phyloP scores from a whole-genome alignment of 1,284 basidiomycete species.

The Earliella scabrosa region DNA sequence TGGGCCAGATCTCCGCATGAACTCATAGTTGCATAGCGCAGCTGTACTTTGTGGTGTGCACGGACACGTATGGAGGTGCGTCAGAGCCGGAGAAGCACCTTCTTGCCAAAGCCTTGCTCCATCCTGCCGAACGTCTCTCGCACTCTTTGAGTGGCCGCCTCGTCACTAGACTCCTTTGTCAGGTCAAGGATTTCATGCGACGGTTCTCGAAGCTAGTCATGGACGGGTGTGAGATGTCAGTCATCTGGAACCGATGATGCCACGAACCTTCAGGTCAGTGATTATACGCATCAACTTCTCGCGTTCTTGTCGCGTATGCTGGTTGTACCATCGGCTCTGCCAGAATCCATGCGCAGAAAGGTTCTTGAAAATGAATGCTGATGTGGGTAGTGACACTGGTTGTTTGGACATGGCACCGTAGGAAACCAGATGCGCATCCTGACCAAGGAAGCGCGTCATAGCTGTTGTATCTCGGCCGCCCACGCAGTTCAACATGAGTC shows the following conservation, averaged over 20 bases:
- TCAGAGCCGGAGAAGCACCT: constrained; percentile 67
- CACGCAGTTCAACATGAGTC: constrained; percentile 81
- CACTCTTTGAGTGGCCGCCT: constrained; percentile 52
- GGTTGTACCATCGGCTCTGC: constrained; percentile 75
- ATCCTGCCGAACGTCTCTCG: constrained; percentile 52
- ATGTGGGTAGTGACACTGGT: constrained; percentile 78
- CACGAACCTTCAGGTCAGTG: constrained; percentile 55
- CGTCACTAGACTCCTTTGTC: constrained; percentile 50
- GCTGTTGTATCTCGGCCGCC: constrained; percentile 69
- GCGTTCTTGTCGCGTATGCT: constrained; percentile 45
- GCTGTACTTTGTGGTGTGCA: no score
- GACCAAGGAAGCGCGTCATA: constrained; percentile 70
- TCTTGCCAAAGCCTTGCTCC: constrained; percentile 68
- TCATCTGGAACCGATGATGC: not conserved
- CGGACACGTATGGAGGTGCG: constrained; percentile 9
- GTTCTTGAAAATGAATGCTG: constrained; percentile 83
- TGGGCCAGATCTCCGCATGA: constrained; percentile 5
- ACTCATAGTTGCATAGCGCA: no score
- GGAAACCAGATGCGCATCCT: constrained; percentile 75
- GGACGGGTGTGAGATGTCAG: constrained; percentile 5
- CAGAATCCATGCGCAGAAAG: constrained; percentile 75
- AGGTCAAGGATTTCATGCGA: constrained; percentile 70
- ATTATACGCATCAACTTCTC: constrained; percentile 55
- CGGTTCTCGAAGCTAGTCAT: constrained; percentile 65
- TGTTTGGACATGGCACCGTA: constrained; percentile 91